Conservation (phyloP, 2,329 filamentous ascomycete species). For the Gremmenia infestans region DNA sequence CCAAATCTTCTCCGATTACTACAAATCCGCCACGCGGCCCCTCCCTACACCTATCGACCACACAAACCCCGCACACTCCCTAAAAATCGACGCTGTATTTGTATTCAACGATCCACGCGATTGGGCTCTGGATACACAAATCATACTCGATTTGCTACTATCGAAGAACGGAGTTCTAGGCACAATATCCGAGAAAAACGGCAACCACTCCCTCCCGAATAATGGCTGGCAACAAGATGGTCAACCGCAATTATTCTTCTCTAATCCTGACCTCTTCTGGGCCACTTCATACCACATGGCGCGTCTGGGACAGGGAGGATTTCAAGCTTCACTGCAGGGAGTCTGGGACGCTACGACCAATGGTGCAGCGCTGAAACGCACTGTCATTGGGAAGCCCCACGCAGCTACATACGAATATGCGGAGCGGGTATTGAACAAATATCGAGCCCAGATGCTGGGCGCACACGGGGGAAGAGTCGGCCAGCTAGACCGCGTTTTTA, state of each 20-base stretch:
- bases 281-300: constrained; percentile 78
- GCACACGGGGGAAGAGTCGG: constrained; percentile 25
- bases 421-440: constrained; percentile 62
- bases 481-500: constrained; percentile 73
- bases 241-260: constrained; percentile 78
- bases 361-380: constrained; percentile 52
- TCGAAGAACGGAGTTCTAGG: constrained; percentile 76
- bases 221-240: constrained; percentile 74
- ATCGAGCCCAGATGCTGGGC: constrained; percentile 37
- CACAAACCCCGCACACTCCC: constrained; percentile 39
- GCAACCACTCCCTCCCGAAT: constrained; percentile 56
- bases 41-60: constrained; percentile 47
- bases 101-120: constrained; percentile 93
- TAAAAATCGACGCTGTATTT: constrained; percentile 85
- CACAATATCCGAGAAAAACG: constrained; percentile 70
- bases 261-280: constrained; percentile 86
- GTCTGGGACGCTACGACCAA: constrained; percentile 70
- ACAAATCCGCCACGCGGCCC: constrained; percentile 51
- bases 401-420: constrained; percentile 76
- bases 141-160: constrained; percentile 76
- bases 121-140: constrained; percentile 83
- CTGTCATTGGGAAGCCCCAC: constrained; percentile 77
- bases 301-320: constrained; percentile 84
- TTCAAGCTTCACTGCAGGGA: constrained; percentile 73
- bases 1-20: constrained; percentile 57